Percentiles rank a stretch among this genome's conserved stretches.
Conservation (phyloP, 176 grass and related monocot species). For the Hyparrhenia diplandra region DNA sequence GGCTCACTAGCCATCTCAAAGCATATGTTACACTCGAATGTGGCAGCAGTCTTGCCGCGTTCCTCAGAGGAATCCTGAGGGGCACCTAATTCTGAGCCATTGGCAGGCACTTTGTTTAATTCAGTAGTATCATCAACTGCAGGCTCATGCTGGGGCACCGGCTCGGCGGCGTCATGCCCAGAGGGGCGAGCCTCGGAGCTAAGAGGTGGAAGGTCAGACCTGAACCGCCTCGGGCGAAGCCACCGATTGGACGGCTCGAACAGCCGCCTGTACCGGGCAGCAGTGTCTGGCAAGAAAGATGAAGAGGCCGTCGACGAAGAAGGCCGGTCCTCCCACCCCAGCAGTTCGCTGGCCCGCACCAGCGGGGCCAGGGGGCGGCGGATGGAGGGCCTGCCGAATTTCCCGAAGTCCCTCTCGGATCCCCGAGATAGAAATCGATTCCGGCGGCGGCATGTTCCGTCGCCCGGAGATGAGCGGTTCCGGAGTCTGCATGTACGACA, state of each 20-base stretch:
- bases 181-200: slow-evolving; percentile 39
- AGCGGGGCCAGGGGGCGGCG: slow-evolving; percentile 21
- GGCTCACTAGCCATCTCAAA: slow-evolving; percentile 93
- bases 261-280: slow-evolving; percentile 44
- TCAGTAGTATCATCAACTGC: slow-evolving; percentile 30
- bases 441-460: slow-evolving; percentile 11
- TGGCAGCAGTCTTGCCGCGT: slow-evolving; percentile 43
- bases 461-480: slow-evolving; percentile 7
- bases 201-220: slow-evolving; percentile 60
- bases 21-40: slow-evolving; percentile 96
- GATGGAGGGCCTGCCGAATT: slow-evolving; percentile 37
- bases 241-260: slow-evolving; percentile 51
- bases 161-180: slow-evolving; percentile 19
- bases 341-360: slow-evolving; percentile 38
- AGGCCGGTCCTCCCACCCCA: slow-evolving; percentile 44
- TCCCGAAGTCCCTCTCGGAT: slow-evolving; percentile 27
- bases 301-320: slow-evolving; percentile 60
- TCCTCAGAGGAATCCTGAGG: slow-evolving; percentile 41
- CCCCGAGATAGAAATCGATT: background rate
- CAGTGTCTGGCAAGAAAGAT: slow-evolving; percentile 32
- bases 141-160: slow-evolving; percentile 30
- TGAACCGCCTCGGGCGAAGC: slow-evolving; percentile 61
- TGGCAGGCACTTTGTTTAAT: slow-evolving; percentile 33
- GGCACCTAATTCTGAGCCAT: slow-evolving; percentile 39
- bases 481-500: slow-evolving; percentile 22